phyloP scores from a whole-genome alignment of 2,329 filamentous ascomycete species.

The Lachnellula arida region DNA sequence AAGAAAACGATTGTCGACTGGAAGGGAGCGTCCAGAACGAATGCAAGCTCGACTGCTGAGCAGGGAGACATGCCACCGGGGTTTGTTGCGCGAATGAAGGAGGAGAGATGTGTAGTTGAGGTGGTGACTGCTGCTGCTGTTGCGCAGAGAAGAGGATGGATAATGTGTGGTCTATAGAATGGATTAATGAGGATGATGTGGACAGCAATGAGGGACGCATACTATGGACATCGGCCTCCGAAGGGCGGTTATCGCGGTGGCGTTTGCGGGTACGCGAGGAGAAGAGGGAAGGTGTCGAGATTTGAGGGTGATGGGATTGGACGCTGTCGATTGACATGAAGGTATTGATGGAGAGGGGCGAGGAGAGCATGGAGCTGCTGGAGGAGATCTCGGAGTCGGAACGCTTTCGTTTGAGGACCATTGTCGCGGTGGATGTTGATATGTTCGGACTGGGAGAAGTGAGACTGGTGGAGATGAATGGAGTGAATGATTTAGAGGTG shows the following conservation, averaged over 20 bases:
- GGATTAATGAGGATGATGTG: constrained; percentile 10
- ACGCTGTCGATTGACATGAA: constrained; percentile 33
- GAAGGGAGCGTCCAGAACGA: constrained; percentile 54
- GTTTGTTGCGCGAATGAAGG: constrained; percentile 14
- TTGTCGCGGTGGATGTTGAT: constrained; percentile 25
- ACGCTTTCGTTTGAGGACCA: constrained; percentile 60
- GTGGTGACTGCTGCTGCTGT: constrained; percentile 31
- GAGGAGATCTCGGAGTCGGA: constrained; percentile 53
- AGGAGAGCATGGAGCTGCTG: constrained; percentile 40
- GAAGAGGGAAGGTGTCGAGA: constrained; percentile 40
- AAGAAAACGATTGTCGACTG: constrained; percentile 31
- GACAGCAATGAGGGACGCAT: constrained; percentile 8
- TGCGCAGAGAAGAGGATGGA: constrained; percentile 55
- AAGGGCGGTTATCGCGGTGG: constrained; percentile 53
- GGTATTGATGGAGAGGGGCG: constrained; percentile 30
- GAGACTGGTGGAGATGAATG: neutral
- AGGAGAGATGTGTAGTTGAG: constrained; percentile 13
- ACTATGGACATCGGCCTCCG: constrained; percentile 43
- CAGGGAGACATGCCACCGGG: constrained; percentile 17
- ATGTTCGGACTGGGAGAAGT: neutral
- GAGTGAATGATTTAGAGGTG: neutral
- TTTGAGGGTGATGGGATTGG: constrained; percentile 27
- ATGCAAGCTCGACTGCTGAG: constrained; percentile 50
- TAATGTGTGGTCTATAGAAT: constrained; percentile 43
- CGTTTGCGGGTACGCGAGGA: constrained; percentile 58